Conservation (phyloP, 2,329 filamentous ascomycete genomes). For the Septoria petroselini region DNA sequence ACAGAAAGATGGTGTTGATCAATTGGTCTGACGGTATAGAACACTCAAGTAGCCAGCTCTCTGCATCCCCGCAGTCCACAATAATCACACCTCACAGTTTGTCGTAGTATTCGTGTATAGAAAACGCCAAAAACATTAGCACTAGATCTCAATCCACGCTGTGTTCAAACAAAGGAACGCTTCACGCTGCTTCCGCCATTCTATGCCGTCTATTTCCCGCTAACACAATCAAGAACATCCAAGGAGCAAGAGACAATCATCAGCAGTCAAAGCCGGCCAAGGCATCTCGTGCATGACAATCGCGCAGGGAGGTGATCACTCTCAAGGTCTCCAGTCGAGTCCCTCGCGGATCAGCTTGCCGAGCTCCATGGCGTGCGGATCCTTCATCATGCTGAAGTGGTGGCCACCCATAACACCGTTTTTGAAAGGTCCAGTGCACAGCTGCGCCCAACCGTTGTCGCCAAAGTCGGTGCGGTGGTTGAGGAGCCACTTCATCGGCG, state of each 20-base stretch:
- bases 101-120: background rate
- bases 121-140: no score
- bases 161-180: no score
- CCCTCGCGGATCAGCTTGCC: constrained; percentile 47
- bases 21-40: constrained; percentile 9
- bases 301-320: background rate
- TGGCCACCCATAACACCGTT: constrained; percentile 66
- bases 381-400: constrained; percentile 76
- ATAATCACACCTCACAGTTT: background rate
- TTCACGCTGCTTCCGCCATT: no score
- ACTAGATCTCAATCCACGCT: no score
- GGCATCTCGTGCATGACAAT: background rate
- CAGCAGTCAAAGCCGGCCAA: background rate
- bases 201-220: no score
- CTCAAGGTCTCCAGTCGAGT: constrained; percentile 31
- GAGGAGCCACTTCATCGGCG: constrained; percentile 62
- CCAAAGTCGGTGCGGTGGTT: constrained; percentile 71
- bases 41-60: constrained; percentile 21
- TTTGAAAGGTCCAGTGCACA: constrained; percentile 60
- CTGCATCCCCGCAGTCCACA: background rate
- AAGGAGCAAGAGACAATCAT: no score
- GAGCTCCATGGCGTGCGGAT: constrained; percentile 41
- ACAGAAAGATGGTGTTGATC: background rate
- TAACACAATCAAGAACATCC: no score
- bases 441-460: constrained; percentile 67